Evolutionary conservation across 345 rosid genomes (phyloP).

Genomic region (Diplotaxis tenuifolia): DNA sequence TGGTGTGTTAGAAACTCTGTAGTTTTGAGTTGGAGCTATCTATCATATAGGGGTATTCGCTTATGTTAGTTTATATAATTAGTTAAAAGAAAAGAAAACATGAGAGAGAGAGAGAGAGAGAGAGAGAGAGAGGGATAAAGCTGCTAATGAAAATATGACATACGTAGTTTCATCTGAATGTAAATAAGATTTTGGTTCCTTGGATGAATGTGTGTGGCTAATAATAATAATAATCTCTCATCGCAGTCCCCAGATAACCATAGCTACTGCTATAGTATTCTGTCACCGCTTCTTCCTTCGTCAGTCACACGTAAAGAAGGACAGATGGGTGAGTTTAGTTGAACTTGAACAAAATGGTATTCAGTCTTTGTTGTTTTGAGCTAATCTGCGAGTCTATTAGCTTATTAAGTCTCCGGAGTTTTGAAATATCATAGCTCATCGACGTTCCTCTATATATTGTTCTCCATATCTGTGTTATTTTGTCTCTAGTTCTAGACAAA

Average conservation of each 20-base stretch:
- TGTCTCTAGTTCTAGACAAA: background rate
- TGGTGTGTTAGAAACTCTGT: background rate
- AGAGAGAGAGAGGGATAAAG: background rate
- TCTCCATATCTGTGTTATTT: constrained; percentile 2
- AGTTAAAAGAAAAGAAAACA: no score
- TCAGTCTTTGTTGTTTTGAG: background rate
- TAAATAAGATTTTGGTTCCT: constrained; percentile 1
- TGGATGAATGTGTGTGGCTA: constrained; percentile 8
- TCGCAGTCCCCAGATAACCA: background rate
- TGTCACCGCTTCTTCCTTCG: background rate
- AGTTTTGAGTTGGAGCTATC: no score
- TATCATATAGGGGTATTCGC: background rate
- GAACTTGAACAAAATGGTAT: background rate
- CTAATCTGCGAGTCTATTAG: background rate
- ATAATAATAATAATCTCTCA: background rate
- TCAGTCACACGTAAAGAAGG: background rate
- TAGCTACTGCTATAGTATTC: background rate
- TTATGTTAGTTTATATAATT: background rate
- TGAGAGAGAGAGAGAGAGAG: no score
- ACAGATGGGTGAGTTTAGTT: background rate
- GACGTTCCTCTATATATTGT: background rate
- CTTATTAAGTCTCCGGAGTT: background rate
- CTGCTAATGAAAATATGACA: background rate
- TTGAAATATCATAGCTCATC: background rate
- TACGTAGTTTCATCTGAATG: background rate